Evolutionary conservation across 2,329 filamentous ascomycete genomes (phyloP).

Genomic region (Dactylonectria estremocensis): DNA sequence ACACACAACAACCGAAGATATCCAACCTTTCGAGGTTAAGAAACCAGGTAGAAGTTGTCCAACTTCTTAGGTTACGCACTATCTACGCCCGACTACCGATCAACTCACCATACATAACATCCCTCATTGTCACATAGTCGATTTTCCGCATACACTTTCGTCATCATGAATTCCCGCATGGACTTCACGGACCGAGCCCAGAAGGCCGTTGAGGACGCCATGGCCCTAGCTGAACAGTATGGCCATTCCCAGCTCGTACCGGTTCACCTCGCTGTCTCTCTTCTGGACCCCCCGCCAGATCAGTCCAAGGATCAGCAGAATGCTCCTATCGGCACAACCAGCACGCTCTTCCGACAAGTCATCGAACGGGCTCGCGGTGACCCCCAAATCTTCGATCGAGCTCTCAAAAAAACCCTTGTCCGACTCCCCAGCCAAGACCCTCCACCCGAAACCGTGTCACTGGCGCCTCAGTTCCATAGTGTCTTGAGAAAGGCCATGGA

Average conservation of each 20-base stretch:
- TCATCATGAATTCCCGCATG: slow-evolving; percentile 81
- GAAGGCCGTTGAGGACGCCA: slow-evolving; percentile 90
- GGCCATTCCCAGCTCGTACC: slow-evolving; percentile 92
- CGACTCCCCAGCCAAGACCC: slow-evolving; percentile 95
- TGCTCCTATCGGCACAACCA: slow-evolving; percentile 71
- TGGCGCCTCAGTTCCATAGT: slow-evolving; percentile 86
- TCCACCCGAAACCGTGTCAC: slow-evolving; percentile 88
- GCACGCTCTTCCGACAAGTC: slow-evolving; percentile 94
- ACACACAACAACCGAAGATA: slow-evolving; percentile 39
- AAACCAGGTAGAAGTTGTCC: slow-evolving; percentile 39
- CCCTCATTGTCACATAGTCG: slow-evolving; percentile 15
- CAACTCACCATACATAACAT: slow-evolving; percentile 27
- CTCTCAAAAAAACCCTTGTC: slow-evolving; percentile 92
- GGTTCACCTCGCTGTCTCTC: slow-evolving; percentile 87
- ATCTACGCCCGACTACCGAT: slow-evolving; percentile 8
- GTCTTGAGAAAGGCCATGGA: slow-evolving; percentile 89
- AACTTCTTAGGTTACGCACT: slow-evolving; percentile 30
- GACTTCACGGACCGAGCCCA: slow-evolving; percentile 95
- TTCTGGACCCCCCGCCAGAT: slow-evolving; percentile 83
- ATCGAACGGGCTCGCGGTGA: slow-evolving; percentile 95
- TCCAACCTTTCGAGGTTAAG: slow-evolving; percentile 42
- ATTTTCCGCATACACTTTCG: slow-evolving; percentile 16
- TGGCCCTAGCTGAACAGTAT: slow-evolving; percentile 90
- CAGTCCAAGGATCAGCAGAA: slow-evolving; percentile 89
- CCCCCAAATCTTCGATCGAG: slow-evolving; percentile 87